Base-by-base conservation (phyloP, 2,329 filamentous ascomycete species). In the Alternaria angustiovoidea region DNA sequence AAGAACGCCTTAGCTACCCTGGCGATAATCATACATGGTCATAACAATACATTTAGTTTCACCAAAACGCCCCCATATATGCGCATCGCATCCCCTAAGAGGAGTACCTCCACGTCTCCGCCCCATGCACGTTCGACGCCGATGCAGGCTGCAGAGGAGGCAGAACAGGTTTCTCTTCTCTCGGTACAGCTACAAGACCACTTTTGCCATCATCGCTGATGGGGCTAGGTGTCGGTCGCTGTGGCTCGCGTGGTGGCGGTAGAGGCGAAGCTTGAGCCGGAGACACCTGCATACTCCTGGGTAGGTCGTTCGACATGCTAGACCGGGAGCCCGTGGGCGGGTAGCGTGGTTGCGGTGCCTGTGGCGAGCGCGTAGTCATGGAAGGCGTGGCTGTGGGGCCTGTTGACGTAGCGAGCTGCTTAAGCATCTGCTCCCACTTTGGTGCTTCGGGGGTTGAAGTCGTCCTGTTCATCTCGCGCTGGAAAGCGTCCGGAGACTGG, bases 401-500 rank as follows among this genome's bases (percentile, higher is more conserved):
- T 9, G 67, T 62, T 3, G 72, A 63, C 5, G 69, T 69, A 22
- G 67, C 66, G 4, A 78, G 64, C 39, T 75, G 70, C 55, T 76
- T 75, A 28, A 77, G 63, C 73, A 75, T 75, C 36, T 69, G 68
- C 44, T 78, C 75, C 72, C 75, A 77, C 39, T 73, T 75, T 4
- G 70, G 70, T 28, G 68, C 62, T 32, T 62, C 68, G 8, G 66
- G 47, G 4, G 70, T 61, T 20, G 67, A 60, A 4, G 67, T 64
- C 14, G 70, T 68, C 38, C 69, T 70, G 38, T 67, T 68, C 28
- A 81, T 72, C 51, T 82, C 79, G 34, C 75, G 74, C 58, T 80
- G 79, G 42, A 83, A 83, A 2, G 82, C 80, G 51, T 81, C 78
- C 12, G 80, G 65, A 2, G 80, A 81, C 57, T 81, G 80, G 60